phyloP scores from a whole-genome alignment of 441 rosid species.

The Populus tomentosa region DNA sequence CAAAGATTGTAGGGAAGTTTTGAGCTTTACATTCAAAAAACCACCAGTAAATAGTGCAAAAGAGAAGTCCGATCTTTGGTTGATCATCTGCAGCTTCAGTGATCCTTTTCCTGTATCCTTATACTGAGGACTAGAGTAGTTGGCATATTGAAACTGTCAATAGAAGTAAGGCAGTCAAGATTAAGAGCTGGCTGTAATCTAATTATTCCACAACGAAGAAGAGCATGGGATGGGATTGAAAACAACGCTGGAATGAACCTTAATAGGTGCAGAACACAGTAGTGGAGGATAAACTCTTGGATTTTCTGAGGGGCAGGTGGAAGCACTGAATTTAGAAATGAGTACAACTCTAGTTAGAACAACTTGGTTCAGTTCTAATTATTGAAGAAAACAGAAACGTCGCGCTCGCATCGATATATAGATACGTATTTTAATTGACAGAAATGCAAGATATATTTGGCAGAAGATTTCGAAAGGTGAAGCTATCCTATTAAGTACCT shows the following conservation, averaged over 20 bases:
- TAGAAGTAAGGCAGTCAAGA: constrained; percentile 12
- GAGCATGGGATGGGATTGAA: not conserved
- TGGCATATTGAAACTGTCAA: constrained; percentile 71
- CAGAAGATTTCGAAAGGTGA: constrained; percentile 26
- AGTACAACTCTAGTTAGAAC: constrained; percentile 8
- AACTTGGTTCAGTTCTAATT: not conserved
- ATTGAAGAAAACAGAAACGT: not conserved
- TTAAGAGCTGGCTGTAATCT: not conserved
- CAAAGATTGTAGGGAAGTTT: not conserved
- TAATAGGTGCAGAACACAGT: constrained; percentile 72
- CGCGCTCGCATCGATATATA: not conserved
- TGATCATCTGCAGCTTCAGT: constrained; percentile 67
- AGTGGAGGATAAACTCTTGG: constrained; percentile 42
- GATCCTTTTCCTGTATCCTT: constrained; percentile 49
- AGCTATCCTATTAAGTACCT: constrained; percentile 44
- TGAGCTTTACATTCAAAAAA: constrained; percentile 35
- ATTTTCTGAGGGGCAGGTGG: constrained; percentile 45
- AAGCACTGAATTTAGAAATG: constrained; percentile 45
- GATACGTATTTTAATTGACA: constrained; percentile 18
- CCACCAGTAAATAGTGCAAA: constrained; percentile 54
- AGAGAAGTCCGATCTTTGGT: constrained; percentile 76
- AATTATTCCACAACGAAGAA: not conserved
- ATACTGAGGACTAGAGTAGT: constrained; percentile 52
- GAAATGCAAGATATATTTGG: constrained; percentile 39
- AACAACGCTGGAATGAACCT: constrained; percentile 40